Percentiles rank a stretch among this genome's conserved stretches.
These are phyloP conservation scores for Diplosphaera chodatii DNA, from an alignment of 139 green algal species.

Conservation along the genomic window DNA sequence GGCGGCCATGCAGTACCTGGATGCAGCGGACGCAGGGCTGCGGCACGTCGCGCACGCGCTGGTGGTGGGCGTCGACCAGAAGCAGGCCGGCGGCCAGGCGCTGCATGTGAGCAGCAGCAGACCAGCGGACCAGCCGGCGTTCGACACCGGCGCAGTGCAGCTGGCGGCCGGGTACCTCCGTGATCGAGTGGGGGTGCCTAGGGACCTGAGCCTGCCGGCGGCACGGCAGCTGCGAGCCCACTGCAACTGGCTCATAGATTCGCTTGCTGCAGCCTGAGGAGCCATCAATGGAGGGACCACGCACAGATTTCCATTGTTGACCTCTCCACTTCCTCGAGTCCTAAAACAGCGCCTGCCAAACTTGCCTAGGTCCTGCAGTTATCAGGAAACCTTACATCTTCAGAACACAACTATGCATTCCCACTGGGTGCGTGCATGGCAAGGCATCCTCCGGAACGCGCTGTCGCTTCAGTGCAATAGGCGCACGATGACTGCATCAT, in stretches of 20 bases:
- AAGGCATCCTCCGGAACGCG: too few species aligned
- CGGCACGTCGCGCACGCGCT: conserved; percentile 76
- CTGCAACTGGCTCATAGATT: conserved; percentile 68
- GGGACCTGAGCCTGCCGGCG: conserved; percentile 74
- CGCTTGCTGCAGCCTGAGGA: background rate
- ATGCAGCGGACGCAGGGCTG: conserved; percentile 54
- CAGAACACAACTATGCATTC: too few species aligned
- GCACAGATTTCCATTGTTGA: too few species aligned
- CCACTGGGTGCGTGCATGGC: too few species aligned
- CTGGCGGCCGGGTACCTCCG: conserved; percentile 55
- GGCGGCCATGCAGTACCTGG: conserved; percentile 27
- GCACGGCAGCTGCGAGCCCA: conserved; percentile 85
- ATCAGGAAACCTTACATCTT: too few species aligned
- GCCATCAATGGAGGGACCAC: too few species aligned
- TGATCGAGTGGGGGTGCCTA: conserved; percentile 78
- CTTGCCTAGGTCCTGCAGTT: too few species aligned
- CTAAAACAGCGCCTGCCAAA: too few species aligned
- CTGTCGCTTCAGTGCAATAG: too few species aligned
- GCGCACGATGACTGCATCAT: too few species aligned
- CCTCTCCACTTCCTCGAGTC: too few species aligned
- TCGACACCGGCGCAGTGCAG: too few species aligned
- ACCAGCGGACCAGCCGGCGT: background rate
- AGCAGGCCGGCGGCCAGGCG: conserved; percentile 36
- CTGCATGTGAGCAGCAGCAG: conserved; percentile 25
- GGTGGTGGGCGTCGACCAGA: conserved; percentile 58